Evolutionary conservation across 2,329 filamentous ascomycete genomes (phyloP).

Genomic region (Fragosphaeria purpurea): DNA sequence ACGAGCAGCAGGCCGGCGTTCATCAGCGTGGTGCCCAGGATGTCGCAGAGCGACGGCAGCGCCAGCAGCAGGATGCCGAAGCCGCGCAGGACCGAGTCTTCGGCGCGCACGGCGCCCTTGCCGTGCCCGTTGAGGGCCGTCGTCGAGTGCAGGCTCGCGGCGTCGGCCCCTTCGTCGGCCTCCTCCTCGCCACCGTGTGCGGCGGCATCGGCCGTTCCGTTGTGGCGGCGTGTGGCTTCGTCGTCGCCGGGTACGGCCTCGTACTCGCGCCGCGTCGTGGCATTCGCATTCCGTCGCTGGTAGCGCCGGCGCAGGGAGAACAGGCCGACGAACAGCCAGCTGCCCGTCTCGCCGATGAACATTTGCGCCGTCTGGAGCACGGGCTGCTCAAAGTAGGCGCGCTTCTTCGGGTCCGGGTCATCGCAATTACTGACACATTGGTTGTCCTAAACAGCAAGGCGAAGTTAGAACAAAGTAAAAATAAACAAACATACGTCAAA

Average conservation of each 20-base stretch:
- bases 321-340: slow-evolving; percentile 78
- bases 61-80: slow-evolving; percentile 65
- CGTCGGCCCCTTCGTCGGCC: slow-evolving; percentile 35
- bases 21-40: slow-evolving; percentile 92
- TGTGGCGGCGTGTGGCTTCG: too few species aligned
- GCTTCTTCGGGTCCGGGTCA: slow-evolving; percentile 53
- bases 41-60: slow-evolving; percentile 84
- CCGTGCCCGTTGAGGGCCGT: slow-evolving; percentile 34
- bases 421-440: slow-evolving; percentile 92
- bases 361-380: slow-evolving; percentile 96
- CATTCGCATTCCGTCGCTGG: slow-evolving; percentile 16
- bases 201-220: too few species aligned
- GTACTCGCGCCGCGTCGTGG: slow-evolving; percentile 45
- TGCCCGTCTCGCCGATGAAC: slow-evolving; percentile 94
- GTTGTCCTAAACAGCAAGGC: slow-evolving; percentile 56
- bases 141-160: slow-evolving; percentile 32
- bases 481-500: too few species aligned
- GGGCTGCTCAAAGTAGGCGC: slow-evolving; percentile 78
- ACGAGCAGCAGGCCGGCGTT: slow-evolving; percentile 91
- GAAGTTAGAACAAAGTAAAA: neutral
- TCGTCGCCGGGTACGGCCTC: slow-evolving; percentile 46
- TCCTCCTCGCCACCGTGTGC: slow-evolving; percentile 27
- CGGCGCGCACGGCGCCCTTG: slow-evolving; percentile 25
- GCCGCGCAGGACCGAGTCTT: slow-evolving; percentile 57
- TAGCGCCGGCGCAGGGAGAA: slow-evolving; percentile 57